These are phyloP conservation scores for Pyrenophora seminiperda DNA, from an alignment of 2,329 filamentous ascomycete species.

Conservation along the genomic window DNA sequence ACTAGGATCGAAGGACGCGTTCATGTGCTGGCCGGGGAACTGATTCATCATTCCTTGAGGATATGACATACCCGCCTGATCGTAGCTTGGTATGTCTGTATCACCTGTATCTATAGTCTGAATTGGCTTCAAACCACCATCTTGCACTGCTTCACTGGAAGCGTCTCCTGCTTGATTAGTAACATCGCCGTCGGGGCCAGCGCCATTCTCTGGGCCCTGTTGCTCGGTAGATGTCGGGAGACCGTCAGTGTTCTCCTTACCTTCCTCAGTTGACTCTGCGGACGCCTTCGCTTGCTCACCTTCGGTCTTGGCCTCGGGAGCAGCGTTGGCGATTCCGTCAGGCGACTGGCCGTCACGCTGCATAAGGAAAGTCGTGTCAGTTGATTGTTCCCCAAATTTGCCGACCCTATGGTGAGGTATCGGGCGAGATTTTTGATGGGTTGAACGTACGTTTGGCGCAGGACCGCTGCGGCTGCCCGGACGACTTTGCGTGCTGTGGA, in stretches of 20 bases:
- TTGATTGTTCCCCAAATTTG: slow-evolving; percentile 17
- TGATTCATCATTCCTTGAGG: slow-evolving; percentile 42
- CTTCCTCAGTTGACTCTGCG: slow-evolving; percentile 35
- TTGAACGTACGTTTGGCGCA: slow-evolving; percentile 43
- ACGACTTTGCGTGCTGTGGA: slow-evolving; percentile 33
- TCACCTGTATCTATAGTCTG: slow-evolving; percentile 43
- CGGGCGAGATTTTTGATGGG: slow-evolving; percentile 26
- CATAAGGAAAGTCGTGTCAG: slow-evolving; percentile 31
- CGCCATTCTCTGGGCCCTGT: slow-evolving; percentile 10
- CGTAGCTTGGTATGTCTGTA: slow-evolving; percentile 27
- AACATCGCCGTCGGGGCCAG: slow-evolving; percentile 14
- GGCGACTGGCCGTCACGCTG: slow-evolving; percentile 43
- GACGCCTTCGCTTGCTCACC: slow-evolving; percentile 33
- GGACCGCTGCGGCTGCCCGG: slow-evolving; percentile 40
- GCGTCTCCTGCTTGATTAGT: slow-evolving; percentile 28
- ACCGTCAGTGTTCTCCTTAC: slow-evolving; percentile 30
- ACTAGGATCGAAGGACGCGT: slow-evolving; percentile 47
- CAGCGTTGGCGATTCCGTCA: slow-evolving; percentile 39
- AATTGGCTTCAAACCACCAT: slow-evolving; percentile 38
- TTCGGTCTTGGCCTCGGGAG: slow-evolving; percentile 39
- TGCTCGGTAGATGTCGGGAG: slow-evolving; percentile 11
- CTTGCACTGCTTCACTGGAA: slow-evolving; percentile 17
- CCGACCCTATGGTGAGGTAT: slow-evolving; percentile 14
- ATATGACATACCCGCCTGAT: slow-evolving; percentile 30
- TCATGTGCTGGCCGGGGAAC: slow-evolving; percentile 60